phyloP scores from a whole-genome alignment of 1,284 basidiomycete species.

The Cutaneotrichosporon sp. region DNA sequence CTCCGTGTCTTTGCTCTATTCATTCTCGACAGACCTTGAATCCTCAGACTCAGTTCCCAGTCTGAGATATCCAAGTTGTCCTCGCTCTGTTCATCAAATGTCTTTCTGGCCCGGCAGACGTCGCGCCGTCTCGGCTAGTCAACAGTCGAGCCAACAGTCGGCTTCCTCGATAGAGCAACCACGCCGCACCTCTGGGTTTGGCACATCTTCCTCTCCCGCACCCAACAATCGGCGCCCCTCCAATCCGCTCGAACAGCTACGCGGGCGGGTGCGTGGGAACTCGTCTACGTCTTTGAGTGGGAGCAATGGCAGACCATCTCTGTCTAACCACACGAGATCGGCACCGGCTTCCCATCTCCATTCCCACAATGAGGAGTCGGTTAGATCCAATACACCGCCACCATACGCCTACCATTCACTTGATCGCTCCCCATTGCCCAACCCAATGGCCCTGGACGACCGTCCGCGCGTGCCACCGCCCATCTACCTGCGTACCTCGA shows the following conservation, averaged over 20 bases:
- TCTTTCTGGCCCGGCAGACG: background rate
- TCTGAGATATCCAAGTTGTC: background rate
- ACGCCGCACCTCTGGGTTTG: background rate
- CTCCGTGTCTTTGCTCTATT: background rate
- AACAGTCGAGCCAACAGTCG: background rate
- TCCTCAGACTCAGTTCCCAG: background rate
- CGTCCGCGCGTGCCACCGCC: slow-evolving; percentile 44
- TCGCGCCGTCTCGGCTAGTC: background rate
- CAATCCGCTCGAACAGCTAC: slow-evolving; percentile 2
- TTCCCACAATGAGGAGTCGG: background rate
- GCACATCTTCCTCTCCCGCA: slow-evolving; percentile 1
- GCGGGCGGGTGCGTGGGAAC: slow-evolving; percentile 1
- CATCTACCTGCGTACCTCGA: slow-evolving; percentile 40
- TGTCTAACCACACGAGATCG: background rate
- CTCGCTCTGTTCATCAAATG: background rate
- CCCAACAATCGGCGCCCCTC: background rate
- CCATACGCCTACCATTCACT: slow-evolving; percentile 39
- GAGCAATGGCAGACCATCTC: background rate
- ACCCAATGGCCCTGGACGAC: slow-evolving; percentile 38
- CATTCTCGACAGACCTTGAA: background rate
- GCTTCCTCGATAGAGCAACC: background rate
- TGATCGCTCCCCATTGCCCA: slow-evolving; percentile 38
- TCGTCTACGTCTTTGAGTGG: background rate
- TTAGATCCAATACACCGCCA: slow-evolving; percentile 28
- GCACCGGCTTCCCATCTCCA: slow-evolving; percentile 9